Evolutionary conservation across 2,329 filamentous ascomycete species (phyloP).

Genomic region (Aspergillus sp.): DNA sequence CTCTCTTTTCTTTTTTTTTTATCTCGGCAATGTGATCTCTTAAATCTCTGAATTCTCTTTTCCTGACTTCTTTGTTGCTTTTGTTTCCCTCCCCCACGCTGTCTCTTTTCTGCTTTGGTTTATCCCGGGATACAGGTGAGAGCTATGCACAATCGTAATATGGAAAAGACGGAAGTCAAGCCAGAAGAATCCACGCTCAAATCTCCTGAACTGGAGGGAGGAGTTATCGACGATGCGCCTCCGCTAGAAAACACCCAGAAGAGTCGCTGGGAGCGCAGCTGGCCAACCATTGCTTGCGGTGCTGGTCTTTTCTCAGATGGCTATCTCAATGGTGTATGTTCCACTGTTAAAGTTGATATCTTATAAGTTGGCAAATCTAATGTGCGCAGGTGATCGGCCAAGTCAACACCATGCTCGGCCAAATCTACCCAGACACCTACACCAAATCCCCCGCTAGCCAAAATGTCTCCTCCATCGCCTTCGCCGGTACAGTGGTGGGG

Average conservation of each 20-base stretch:
- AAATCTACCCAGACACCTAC: constrained; percentile 65
- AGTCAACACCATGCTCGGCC: constrained; percentile 67
- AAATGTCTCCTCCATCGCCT: constrained; percentile 76
- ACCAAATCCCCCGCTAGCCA: constrained; percentile 59
- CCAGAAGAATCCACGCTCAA: background rate
- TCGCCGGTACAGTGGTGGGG: constrained; percentile 77
- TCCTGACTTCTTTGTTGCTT: too few species aligned
- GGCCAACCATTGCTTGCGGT: constrained; percentile 80
- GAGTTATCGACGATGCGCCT: constrained; percentile 10
- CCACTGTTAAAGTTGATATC: background rate
- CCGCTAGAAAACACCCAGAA: constrained; percentile 26
- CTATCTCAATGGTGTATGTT: constrained; percentile 74
- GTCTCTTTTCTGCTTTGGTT: too few species aligned
- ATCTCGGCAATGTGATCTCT: too few species aligned
- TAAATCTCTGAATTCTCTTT: too few species aligned
- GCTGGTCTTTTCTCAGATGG: constrained; percentile 87
- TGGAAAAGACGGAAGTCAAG: background rate
- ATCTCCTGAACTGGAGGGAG: constrained; percentile 3
- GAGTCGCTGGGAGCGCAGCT: constrained; percentile 48
- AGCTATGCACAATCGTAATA: too few species aligned
- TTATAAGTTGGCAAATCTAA: constrained; percentile 1
- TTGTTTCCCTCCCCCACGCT: too few species aligned
- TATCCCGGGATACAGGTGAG: too few species aligned
- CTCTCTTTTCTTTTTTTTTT: too few species aligned
- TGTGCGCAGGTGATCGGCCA: constrained; percentile 67